Evolutionary conservation across 768 basidiomycete genomes (phyloP), one percentile per base, ranked within the genome.

Genomic region (Coprinellus micaceus): DNA sequence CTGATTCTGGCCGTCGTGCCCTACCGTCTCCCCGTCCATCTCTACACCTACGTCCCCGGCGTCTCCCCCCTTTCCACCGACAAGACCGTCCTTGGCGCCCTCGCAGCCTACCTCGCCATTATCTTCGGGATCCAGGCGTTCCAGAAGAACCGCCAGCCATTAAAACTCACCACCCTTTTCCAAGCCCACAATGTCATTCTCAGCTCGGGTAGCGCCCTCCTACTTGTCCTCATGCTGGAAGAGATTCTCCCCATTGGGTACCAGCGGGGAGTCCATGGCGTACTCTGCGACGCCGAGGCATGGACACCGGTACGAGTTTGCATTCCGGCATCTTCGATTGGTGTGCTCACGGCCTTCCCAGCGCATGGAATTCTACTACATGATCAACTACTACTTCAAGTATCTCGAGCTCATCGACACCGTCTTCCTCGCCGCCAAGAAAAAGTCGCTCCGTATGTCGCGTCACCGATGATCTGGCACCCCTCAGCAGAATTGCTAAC

Each of bases 341-440:
- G 55, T 45, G 28, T 26, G 52, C 44, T 60, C 33, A 52, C 30
- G 26, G 33, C 13, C 24, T 24, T 36, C 9, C 33, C 66, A 97
- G 94, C 83, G 82, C 69, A 79, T 98, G 70, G 90, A 98, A 75
- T 88, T 94, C 67, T 98, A 91, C 78, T 98, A 99, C 78, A 94
- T 98, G 80, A 80, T 98, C 79, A 99, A 99, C 78, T 99, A 98
- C 77, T 94, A 88, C 74, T 92, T 97, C 84, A 98, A 98, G 71
- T 98, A 98, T 72, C 76, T 97, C 61, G 97, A 99, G 74, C 84
- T 98, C 57, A 71, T 96, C 60, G 97, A 98, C 77, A 99, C 97
- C 13, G 83, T 98, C 62, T 99, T 98, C 82, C 84, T 99, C 62
- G 91, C 91, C 10, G 76, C 98, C 65, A 99, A 98, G 84, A 99